A percentile compares a stretch with the other conserved stretches of the same genome.
Evolutionary conservation across 805 yeast species (phyloP).

Genomic region (Ogataea minuta): DNA sequence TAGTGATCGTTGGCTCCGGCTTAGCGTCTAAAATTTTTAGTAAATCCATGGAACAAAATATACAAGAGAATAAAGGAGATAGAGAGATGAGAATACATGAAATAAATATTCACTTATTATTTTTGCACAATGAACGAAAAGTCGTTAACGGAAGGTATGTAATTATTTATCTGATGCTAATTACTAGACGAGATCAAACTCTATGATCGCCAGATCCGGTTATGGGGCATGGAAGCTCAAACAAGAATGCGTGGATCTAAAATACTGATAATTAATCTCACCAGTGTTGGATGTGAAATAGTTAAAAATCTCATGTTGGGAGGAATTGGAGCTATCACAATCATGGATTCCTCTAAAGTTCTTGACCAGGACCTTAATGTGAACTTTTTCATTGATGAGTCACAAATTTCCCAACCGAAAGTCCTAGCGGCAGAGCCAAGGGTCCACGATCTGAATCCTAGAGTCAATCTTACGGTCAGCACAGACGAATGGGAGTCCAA

Average conservation of each 20-base stretch:
- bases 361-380: constrained; percentile 62
- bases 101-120: background rate
- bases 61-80: background rate
- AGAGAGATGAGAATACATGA: background rate
- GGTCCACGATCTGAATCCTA: constrained; percentile 72
- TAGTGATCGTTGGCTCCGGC: constrained; percentile 79
- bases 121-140: constrained; percentile 3
- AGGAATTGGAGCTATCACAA: constrained; percentile 77
- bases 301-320: constrained; percentile 83
- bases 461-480: constrained; percentile 60
- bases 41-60: constrained; percentile 55
- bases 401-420: constrained; percentile 55
- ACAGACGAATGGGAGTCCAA: constrained; percentile 30
- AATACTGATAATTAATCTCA: constrained; percentile 66
- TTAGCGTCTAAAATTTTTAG: constrained; percentile 74
- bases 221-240: constrained; percentile 97
- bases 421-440: constrained; percentile 52
- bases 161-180: background rate
- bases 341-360: constrained; percentile 58
- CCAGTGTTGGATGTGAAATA: constrained; percentile 78
- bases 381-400: constrained; percentile 67
- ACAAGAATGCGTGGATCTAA: constrained; percentile 67
- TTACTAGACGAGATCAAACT: constrained; percentile 76
- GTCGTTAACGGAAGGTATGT: constrained; percentile 19
- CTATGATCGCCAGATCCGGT: constrained; percentile 89